Evolutionary conservation across 192 early-diverging fungal genomes (phyloP).

Genomic region (Allomyces arbusculus): DNA sequence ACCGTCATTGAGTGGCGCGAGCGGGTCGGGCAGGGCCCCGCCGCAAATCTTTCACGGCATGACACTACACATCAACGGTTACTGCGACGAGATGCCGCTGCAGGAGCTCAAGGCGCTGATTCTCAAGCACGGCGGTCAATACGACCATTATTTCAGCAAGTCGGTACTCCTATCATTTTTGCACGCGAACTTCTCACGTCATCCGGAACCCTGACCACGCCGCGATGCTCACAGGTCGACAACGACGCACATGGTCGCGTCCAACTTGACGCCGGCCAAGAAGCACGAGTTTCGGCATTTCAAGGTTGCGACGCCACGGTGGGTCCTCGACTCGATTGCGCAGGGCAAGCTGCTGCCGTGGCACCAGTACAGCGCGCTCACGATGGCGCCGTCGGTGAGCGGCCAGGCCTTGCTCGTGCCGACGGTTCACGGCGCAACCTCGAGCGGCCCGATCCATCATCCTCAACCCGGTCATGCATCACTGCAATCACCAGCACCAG

Average conservation of each 20-base stretch:
- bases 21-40: neutral
- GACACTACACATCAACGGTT: neutral
- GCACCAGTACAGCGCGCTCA: constrained; percentile 28
- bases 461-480: constrained; percentile 2
- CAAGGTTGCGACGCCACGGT: constrained; percentile 45
- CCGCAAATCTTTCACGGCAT: neutral
- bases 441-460: neutral
- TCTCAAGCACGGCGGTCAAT: neutral
- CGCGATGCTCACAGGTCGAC: neutral
- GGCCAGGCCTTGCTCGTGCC: constrained; percentile 2
- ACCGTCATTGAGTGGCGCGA: neutral
- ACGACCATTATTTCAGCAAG: neutral
- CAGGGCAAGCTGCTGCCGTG: constrained; percentile 39
- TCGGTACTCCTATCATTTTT: neutral
- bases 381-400: constrained; percentile 4
- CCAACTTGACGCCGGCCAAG: constrained; percentile 40
- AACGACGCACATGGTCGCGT: constrained; percentile 42
- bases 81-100: neutral
- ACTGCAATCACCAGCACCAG: constrained; percentile 2
- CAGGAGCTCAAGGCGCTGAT: neutral
- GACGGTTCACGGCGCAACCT: neutral
- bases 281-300: constrained; percentile 41
- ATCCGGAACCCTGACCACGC: no score
- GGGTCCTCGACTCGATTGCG: constrained; percentile 53
- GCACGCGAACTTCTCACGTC: no score